phyloP scores from a whole-genome alignment of 768 basidiomycete species.

The Cystofilobasidium bisporidii region DNA sequence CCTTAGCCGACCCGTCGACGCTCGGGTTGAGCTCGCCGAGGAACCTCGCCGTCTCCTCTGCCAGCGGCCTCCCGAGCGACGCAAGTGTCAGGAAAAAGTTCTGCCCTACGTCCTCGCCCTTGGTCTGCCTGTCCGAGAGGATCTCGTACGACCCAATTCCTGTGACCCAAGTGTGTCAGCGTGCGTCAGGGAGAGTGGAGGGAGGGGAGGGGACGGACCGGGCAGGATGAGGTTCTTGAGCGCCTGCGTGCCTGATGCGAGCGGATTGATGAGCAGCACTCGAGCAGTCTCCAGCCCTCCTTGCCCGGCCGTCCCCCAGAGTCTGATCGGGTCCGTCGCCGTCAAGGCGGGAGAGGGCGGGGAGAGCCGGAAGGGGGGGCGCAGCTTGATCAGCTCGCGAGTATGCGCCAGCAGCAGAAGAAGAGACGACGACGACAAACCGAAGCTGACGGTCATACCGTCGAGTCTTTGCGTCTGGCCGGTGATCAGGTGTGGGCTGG shows the following conservation, averaged over 20 bases:
- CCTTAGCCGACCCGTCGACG: conserved; percentile 61
- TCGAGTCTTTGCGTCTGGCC: conserved; percentile 76
- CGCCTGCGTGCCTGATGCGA: conserved; percentile 75
- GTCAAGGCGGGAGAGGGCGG: not conserved
- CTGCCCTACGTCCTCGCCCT: conserved; percentile 74
- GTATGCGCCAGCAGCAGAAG: not conserved
- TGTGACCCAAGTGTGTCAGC: conserved; percentile 24
- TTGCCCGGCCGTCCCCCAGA: conserved; percentile 93
- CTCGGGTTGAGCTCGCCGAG: conserved; percentile 79
- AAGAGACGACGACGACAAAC: conserved; percentile 44
- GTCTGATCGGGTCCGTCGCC: no score
- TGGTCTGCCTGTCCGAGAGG: conserved; percentile 56
- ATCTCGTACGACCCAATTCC: conserved; percentile 90
- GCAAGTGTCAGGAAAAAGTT: conserved; percentile 84
- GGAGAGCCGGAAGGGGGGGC: not conserved
- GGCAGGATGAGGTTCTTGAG: conserved; percentile 96
- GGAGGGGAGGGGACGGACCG: conserved; percentile 39
- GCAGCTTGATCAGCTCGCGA: not conserved
- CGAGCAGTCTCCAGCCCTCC: conserved; percentile 72
- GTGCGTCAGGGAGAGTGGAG: no score
- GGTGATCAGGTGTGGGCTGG: conserved; percentile 30
- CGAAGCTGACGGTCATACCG: conserved; percentile 92
- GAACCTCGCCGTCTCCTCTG: conserved; percentile 64
- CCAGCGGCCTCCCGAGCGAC: conserved; percentile 71
- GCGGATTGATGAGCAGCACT: conserved; percentile 67